Conservation (phyloP, 176 grass and related monocot species). For the Oryza brachyantha region DNA sequence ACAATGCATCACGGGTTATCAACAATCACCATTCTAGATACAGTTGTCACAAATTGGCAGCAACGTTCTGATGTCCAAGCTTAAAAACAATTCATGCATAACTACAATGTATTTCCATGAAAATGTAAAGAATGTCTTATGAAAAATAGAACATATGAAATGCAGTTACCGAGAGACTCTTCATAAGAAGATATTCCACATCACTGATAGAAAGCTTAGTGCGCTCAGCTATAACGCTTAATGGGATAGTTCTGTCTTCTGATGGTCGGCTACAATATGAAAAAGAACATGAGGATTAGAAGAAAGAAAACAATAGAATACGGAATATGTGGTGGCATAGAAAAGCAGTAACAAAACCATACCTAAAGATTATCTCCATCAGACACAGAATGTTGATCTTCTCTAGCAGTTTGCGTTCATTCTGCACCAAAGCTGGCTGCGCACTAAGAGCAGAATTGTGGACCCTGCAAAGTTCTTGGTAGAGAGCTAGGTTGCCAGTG, state of each 20-base stretch:
- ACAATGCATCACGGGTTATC: neutral
- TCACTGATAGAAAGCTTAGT: slow-evolving; percentile 57
- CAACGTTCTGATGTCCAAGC: neutral
- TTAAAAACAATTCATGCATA: neutral
- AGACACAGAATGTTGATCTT: neutral
- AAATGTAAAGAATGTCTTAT: neutral
- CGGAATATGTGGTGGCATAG: neutral
- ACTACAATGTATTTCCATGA: neutral
- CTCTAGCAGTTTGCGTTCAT: neutral
- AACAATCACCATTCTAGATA: neutral
- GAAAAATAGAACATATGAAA: neutral
- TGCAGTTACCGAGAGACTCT: slow-evolving; percentile 57
- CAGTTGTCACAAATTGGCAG: neutral
- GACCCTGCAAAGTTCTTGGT: neutral
- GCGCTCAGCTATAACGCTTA: slow-evolving; percentile 42
- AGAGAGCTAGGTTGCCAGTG: neutral
- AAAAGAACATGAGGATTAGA: slow-evolving; percentile 3
- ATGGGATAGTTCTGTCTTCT: slow-evolving; percentile 58
- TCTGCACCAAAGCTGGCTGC: neutral
- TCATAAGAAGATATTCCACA: slow-evolving; percentile 67
- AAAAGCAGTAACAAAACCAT: neutral
- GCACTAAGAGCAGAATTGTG: neutral
- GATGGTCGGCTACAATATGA: slow-evolving; percentile 40
- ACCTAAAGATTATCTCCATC: neutral
- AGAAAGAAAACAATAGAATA: neutral